Evolutionary conservation across 495 filamentous ascomycete species (phyloP).

Genomic region (Aspergillus kassunensis): DNA sequence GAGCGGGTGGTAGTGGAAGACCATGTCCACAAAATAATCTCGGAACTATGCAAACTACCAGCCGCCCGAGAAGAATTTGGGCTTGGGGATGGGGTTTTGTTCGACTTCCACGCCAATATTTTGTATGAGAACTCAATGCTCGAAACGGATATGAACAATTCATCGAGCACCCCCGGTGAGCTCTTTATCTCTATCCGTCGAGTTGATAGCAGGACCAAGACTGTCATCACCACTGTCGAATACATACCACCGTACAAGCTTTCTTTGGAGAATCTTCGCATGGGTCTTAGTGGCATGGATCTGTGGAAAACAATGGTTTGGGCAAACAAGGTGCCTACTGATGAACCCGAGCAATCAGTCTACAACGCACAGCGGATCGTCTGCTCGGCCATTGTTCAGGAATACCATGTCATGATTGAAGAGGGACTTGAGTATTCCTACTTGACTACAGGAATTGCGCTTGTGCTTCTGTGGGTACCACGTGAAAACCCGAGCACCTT

Average conservation of each 20-base stretch:
- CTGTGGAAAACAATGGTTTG: neutral
- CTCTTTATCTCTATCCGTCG: slow-evolving; percentile 23
- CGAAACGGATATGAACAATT: neutral
- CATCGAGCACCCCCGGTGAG: slow-evolving; percentile 15
- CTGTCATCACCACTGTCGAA: neutral
- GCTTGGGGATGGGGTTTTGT: slow-evolving; percentile 24
- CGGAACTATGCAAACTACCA: slow-evolving; percentile 26
- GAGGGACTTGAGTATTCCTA: no score
- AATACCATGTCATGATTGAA: slow-evolving; percentile 31
- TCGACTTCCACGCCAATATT: slow-evolving; percentile 23
- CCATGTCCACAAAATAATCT: slow-evolving; percentile 19
- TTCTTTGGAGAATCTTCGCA: neutral
- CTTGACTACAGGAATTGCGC: slow-evolving; percentile 28
- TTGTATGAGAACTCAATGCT: slow-evolving; percentile 9
- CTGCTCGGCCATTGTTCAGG: slow-evolving; percentile 10
- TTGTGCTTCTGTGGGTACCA: slow-evolving; percentile 32
- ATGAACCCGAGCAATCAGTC: slow-evolving; percentile 20
- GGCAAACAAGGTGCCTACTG: slow-evolving; percentile 5
- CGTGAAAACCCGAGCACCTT: slow-evolving; percentile 30
- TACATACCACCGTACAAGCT: neutral
- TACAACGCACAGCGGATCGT: no score
- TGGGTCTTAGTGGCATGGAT: neutral
- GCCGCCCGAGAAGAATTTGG: slow-evolving; percentile 21
- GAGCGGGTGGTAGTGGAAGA: slow-evolving; percentile 25
- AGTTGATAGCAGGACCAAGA: neutral